Percentiles rank a stretch among this genome's conserved stretches.
Evolutionary conservation across 2,329 filamentous ascomycete species (phyloP).

Genomic region (Scopulariopsis brevicaulis): DNA sequence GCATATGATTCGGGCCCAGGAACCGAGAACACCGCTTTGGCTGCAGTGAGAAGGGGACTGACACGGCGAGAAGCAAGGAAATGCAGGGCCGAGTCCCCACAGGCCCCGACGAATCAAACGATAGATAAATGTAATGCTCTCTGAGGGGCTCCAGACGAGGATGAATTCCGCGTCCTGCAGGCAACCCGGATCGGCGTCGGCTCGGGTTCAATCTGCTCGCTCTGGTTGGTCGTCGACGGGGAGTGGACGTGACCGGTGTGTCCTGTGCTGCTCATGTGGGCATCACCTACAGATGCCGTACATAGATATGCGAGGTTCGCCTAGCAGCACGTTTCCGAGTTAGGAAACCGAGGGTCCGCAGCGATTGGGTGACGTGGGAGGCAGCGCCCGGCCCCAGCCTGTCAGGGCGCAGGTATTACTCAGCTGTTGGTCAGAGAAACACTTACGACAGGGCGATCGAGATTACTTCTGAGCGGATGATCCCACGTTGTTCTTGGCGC

Average conservation of each 20-base stretch:
- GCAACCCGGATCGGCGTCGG: neutral
- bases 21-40: neutral
- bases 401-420: conserved; percentile 23
- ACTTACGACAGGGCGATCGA: neutral
- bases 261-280: neutral
- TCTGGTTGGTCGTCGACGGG: neutral
- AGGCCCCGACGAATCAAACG: neutral
- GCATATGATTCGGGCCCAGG: neutral
- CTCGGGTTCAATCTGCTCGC: neutral
- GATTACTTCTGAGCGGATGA: neutral
- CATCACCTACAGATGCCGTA: neutral
- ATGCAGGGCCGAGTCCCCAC: neutral
- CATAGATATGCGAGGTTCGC: neutral
- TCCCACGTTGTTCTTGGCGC: neutral
- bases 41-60: neutral
- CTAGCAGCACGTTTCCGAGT: neutral
- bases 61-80: neutral
- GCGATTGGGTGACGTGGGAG: neutral
- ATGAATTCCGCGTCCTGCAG: neutral
- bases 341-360: neutral
- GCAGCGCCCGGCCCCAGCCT: conserved; percentile 10
- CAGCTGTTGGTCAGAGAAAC: neutral
- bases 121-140: neutral
- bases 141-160: neutral
- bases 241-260: neutral